Evolutionary conservation across 1,284 basidiomycete genomes (phyloP).

Genomic region (Cronartium ribicola): DNA sequence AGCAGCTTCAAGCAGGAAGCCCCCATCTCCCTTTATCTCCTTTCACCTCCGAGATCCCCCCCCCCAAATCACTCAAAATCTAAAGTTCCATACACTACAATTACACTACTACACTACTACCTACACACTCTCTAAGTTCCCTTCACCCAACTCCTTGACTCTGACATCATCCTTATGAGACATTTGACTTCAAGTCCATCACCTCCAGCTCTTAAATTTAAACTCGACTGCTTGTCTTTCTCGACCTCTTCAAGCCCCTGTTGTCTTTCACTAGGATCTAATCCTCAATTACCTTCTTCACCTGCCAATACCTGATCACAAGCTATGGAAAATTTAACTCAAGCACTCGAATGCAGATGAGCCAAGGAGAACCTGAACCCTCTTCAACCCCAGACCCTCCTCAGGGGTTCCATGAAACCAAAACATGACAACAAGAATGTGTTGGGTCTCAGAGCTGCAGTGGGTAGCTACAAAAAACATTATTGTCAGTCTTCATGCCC

Average conservation of each 20-base stretch:
- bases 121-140: no score
- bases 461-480: constrained; percentile 11
- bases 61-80: no score
- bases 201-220: not conserved
- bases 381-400: not conserved
- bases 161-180: no score
- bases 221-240: not conserved
- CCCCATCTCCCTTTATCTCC: no score
- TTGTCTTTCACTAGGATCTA: not conserved
- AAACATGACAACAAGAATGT: constrained; percentile 3
- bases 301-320: not conserved
- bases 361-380: constrained; percentile 3
- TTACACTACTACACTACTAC: no score
- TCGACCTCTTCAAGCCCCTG: not conserved
- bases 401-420: not conserved
- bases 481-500: not conserved
- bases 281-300: not conserved
- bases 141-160: no score
- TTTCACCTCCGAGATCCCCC: no score
- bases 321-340: constrained; percentile 1
- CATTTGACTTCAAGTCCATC: not conserved
- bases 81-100: no score
- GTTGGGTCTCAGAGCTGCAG: constrained; percentile 10
- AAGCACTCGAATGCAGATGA: not conserved
- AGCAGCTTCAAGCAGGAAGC: no score